Conservation (phyloP, 2,329 filamentous ascomycete species). For the Botrytis tulipae region DNA sequence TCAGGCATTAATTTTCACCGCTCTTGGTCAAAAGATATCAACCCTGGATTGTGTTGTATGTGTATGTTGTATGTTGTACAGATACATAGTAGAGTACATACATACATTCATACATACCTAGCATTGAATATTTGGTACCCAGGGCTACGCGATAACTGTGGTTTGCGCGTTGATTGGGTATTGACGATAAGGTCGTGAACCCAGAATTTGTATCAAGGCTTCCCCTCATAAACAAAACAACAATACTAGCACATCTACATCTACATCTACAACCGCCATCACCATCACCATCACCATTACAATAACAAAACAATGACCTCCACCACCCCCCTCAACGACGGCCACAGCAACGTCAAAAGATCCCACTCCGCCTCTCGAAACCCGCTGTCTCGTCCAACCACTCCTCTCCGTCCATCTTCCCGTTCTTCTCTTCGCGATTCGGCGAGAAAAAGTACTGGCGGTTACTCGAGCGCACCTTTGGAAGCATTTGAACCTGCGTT, state of each 20-base stretch:
- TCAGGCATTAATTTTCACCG: background rate
- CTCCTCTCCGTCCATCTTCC: constrained; percentile 85
- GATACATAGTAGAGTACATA: too few species aligned
- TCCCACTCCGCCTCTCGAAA: constrained; percentile 33
- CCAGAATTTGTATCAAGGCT: background rate
- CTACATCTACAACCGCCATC: background rate
- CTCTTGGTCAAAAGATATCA: background rate
- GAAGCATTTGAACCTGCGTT: constrained; percentile 86
- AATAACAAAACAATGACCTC: constrained; percentile 32
- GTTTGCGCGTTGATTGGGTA: background rate
- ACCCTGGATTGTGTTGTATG: background rate
- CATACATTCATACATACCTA: background rate
- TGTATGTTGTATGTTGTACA: too few species aligned
- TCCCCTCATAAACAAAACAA: too few species aligned
- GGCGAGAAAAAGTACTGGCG: constrained; percentile 52
- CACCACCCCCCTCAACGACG: constrained; percentile 35
- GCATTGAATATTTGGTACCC: background rate
- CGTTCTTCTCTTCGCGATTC: constrained; percentile 81
- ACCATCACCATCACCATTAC: too few species aligned
- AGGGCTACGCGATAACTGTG: too few species aligned
- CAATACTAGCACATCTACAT: too few species aligned
- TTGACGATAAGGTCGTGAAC: background rate
- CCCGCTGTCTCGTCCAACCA: constrained; percentile 65
- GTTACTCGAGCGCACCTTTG: constrained; percentile 64
- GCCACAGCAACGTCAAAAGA: constrained; percentile 34